phyloP scores from a whole-genome alignment of 148 eudicot genomes.

The Rhododendron henanense region DNA sequence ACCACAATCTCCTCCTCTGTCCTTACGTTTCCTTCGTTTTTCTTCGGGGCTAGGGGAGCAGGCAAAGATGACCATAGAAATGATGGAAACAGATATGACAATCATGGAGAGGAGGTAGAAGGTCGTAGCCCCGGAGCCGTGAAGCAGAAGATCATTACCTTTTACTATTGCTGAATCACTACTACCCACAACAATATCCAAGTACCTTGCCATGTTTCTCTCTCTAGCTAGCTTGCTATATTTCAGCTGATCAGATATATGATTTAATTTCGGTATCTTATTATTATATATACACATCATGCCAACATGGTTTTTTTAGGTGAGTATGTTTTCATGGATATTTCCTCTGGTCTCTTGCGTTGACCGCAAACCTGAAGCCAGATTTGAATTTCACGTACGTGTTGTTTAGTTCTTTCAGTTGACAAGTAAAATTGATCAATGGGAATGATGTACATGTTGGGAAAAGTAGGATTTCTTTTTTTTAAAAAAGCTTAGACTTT shows the following conservation, averaged over 20 bases:
- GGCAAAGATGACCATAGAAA: neutral
- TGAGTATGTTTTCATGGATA: neutral
- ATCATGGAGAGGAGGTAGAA: neutral
- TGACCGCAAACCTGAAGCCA: neutral
- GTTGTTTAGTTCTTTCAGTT: too few species aligned
- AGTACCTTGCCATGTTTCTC: neutral
- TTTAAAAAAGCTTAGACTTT: neutral
- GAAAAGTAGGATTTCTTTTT: neutral
- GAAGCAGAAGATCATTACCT: neutral
- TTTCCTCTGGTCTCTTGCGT: neutral
- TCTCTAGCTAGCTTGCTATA: neutral
- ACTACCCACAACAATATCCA: neutral
- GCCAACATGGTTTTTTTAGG: too few species aligned
- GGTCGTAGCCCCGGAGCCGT: neutral
- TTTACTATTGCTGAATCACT: neutral
- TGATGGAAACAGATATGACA: neutral
- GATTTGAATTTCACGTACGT: neutral
- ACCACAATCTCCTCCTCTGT: neutral
- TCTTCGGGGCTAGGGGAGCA: neutral
- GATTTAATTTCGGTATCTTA: neutral
- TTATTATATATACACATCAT: too few species aligned
- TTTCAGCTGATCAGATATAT: neutral
- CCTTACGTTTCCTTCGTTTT: too few species aligned
- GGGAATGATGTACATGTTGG: neutral
- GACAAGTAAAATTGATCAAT: too few species aligned